phyloP scores from a whole-genome alignment of 2,329 filamentous ascomycete species.

The Cadophora malorum region DNA sequence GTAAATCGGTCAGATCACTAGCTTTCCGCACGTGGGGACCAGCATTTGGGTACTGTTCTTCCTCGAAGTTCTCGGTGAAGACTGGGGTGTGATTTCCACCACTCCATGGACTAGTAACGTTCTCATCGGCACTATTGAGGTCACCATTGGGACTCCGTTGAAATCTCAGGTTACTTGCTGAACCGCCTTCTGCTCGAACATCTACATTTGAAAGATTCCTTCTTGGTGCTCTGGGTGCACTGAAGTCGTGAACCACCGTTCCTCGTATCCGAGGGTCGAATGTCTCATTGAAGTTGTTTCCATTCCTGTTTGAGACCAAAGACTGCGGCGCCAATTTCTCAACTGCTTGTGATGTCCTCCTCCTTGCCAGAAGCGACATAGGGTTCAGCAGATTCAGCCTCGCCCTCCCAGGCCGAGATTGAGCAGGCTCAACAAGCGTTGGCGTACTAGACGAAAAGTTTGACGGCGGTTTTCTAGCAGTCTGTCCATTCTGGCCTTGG shows the following conservation, averaged over 20 bases:
- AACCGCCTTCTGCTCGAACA: conserved; percentile 30
- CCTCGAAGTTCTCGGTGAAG: conserved; percentile 61
- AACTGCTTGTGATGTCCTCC: conserved; percentile 44
- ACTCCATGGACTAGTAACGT: conserved; percentile 38
- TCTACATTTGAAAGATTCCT: conserved; percentile 47
- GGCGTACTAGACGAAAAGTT: conserved; percentile 31
- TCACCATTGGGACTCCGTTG: conserved; percentile 39
- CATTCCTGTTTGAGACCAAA: conserved; percentile 33
- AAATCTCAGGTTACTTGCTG: conserved; percentile 23
- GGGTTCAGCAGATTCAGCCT: conserved; percentile 40
- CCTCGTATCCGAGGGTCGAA: conserved; percentile 71
- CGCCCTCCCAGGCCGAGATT: conserved; percentile 39
- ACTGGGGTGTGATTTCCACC: conserved; percentile 57
- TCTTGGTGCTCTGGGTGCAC: conserved; percentile 59
- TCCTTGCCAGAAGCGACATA: conserved; percentile 43
- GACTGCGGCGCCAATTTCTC: conserved; percentile 40
- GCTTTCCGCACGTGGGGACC: conserved; percentile 46
- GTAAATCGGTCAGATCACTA: conserved; percentile 44
- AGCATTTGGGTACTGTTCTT: conserved; percentile 49
- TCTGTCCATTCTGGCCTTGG: conserved; percentile 32
- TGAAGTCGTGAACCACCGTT: conserved; percentile 70
- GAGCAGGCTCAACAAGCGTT: conserved; percentile 28
- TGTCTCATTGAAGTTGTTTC: conserved; percentile 44
- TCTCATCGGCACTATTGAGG: conserved; percentile 33
- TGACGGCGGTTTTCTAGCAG: conserved; percentile 39